Percentiles rank a stretch among this genome's conserved stretches.
Conservation (phyloP, 371 early-diverging fungal species). For the Syncephalastrum monosporum region DNA sequence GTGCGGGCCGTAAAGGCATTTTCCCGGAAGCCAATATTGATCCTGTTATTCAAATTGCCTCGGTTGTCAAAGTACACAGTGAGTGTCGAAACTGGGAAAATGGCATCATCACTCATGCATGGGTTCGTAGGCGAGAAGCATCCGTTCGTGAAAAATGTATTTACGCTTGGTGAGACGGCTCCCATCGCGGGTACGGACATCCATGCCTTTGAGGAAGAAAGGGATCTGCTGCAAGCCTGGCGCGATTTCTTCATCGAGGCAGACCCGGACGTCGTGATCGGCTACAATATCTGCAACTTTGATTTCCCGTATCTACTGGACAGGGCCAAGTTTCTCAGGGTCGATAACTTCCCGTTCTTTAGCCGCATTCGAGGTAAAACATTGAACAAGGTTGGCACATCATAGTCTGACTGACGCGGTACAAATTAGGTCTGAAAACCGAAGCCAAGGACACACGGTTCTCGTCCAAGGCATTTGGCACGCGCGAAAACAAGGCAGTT, state of each 20-base stretch:
- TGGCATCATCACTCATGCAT: neutral
- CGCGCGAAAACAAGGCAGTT: slow-evolving; percentile 86
- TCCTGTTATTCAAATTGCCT: slow-evolving; percentile 99
- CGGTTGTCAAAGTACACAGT: slow-evolving; percentile 89
- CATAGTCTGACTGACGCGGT: neutral
- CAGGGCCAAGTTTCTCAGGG: slow-evolving; percentile 82
- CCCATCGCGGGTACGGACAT: slow-evolving; percentile 95
- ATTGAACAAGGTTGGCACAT: neutral
- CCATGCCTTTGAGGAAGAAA: slow-evolving; percentile 82
- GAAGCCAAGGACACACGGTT: slow-evolving; percentile 86
- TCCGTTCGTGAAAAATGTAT: slow-evolving; percentile 92
- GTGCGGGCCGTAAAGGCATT: slow-evolving; percentile 94
- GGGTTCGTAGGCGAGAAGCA: slow-evolving; percentile 63
- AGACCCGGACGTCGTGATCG: slow-evolving; percentile 99
- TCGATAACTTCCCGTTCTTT: slow-evolving; percentile 79
- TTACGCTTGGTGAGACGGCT: slow-evolving; percentile 88
- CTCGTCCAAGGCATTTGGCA: slow-evolving; percentile 92
- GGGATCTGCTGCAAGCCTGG: slow-evolving; percentile 87
- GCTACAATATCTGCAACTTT: slow-evolving; percentile 99
- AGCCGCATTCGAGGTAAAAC: slow-evolving; percentile 74
- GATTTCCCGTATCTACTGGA: slow-evolving; percentile 99
- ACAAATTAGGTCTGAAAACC: slow-evolving; percentile 43
- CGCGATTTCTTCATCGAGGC: slow-evolving; percentile 78
- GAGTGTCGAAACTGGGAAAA: neutral
- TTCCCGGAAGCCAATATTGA: slow-evolving; percentile 96